Conservation (phyloP, 2,329 filamentous ascomycete genomes). For the Aspergillus vadensis region DNA sequence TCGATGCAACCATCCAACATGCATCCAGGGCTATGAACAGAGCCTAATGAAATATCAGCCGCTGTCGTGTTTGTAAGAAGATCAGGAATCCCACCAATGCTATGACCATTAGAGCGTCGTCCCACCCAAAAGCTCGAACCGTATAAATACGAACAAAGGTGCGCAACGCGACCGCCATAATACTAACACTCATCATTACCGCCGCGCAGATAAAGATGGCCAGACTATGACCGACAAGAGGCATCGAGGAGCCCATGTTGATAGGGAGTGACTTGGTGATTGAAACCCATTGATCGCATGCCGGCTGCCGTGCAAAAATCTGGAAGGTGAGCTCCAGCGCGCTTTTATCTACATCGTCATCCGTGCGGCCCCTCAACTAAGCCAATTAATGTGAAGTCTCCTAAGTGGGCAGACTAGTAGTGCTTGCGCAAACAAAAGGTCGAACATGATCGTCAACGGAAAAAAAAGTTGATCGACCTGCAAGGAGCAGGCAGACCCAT, state of each 20-base stretch:
- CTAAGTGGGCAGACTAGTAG: neutral
- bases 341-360: neutral
- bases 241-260: conserved; percentile 17
- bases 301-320: neutral
- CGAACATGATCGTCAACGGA: neutral
- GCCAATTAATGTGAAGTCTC: neutral
- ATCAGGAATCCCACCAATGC: conserved; percentile 19
- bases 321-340: neutral
- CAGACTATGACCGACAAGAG: conserved; percentile 22
- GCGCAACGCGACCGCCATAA: conserved; percentile 22
- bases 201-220: conserved; percentile 22
- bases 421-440: neutral
- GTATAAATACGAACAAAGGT: conserved; percentile 26
- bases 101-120: conserved; percentile 27
- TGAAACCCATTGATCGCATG: neutral
- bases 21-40: conserved; percentile 4
- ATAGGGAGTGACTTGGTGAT: neutral
- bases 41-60: conserved; percentile 4
- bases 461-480: neutral
- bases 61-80: neutral
- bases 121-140: conserved; percentile 27
- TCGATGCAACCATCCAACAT: conserved; percentile 11
- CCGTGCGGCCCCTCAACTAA: neutral
- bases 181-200: conserved; percentile 23
- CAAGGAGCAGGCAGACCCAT: neutral